Evolutionary conservation across 371 early-diverging fungal genomes (phyloP), one percentile per base, ranked within the genome.

Genomic region (Apophysomyces elegans): DNA sequence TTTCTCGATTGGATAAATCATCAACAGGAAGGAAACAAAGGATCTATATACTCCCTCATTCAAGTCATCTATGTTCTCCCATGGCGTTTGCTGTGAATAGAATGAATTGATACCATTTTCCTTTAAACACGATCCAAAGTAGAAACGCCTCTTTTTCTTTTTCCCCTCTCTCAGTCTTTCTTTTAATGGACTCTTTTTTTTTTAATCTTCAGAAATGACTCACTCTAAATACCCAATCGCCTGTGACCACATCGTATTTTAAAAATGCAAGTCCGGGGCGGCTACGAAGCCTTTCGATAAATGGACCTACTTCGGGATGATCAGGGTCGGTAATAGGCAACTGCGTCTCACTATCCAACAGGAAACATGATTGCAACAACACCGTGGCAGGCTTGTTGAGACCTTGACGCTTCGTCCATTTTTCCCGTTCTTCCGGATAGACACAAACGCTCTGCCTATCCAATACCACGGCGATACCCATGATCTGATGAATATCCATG

Each of bases 171-270:
- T 26, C 32, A n/a, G 4, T 43, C 43, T 21, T 9, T 8, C 9
- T 9, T 18, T 21, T 5, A 1, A 21, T 4, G 32, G 7, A 21
- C 9, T 14, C 8, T 21, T 18, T 18, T 18, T 50, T 8, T 18
- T 21, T 50, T 21, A 0, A 9, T 50, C 47, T 21, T 73, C 90
- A 92, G 74, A 98, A 98, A 69, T 93, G 93, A 61, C 92, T 85
- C 8, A 96, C 96, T 18, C 82, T 76, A 75, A 98, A 98, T n/a
- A 77, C 84, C 99, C 99, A 98, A 1, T 78, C 80, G 32, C 97
- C 96, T 14, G 86, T 86, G 1, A 74, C 70, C 11, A 78, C 69
- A 45, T 88, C 83, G 76, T 90, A 97, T 47, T 86, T 88, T 14
- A 95, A 69, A 77, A 96, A 95, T 45, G 86, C 77, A 4, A 94